Conservation (phyloP, 164 flowering plant species). For the Nymphaea colorata region DNA sequence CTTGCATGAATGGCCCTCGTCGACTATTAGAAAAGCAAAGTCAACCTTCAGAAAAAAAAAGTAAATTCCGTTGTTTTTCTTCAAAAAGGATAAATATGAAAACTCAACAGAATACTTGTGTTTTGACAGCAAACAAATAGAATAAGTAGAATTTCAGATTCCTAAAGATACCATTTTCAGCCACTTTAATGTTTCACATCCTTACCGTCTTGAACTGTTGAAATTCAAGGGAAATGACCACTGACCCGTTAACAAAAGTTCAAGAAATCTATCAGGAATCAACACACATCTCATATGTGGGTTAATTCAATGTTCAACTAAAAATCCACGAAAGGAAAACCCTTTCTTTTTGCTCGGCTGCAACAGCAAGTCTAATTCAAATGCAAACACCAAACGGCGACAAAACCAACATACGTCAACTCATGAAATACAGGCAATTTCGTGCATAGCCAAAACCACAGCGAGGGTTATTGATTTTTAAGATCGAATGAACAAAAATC, state of each 20-base stretch:
- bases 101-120: too few species aligned
- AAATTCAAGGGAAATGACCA: neutral
- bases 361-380: neutral
- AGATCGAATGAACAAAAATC: neutral
- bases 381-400: neutral
- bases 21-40: too few species aligned
- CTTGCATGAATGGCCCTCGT: too few species aligned
- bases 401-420: neutral
- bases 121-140: neutral
- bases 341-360: neutral
- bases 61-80: too few species aligned
- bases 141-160: neutral
- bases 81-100: too few species aligned
- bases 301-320: neutral
- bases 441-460: too few species aligned
- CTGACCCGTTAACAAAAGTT: neutral
- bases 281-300: neutral
- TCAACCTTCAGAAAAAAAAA: too few species aligned
- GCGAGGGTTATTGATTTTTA: too few species aligned
- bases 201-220: neutral
- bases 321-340: neutral
- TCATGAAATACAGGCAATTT: too few species aligned
- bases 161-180: neutral
- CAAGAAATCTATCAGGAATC: neutral
- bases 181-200: too few species aligned